Evolutionary conservation across 768 basidiomycete species (phyloP).

Genomic region (Pulveroboletus sp.): DNA sequence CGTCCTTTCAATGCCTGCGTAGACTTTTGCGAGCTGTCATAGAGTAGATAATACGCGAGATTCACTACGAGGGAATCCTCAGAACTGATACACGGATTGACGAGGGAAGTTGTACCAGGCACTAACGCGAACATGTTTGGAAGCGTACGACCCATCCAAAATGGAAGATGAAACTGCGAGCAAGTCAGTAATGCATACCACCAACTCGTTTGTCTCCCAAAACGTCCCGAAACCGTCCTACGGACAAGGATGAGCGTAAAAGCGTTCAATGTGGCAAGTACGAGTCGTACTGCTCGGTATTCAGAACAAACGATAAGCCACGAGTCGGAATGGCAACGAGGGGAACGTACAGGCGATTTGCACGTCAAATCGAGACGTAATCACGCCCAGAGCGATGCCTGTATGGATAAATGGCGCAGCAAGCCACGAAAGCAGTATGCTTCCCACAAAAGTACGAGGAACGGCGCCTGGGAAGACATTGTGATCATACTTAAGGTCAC

Average conservation of each 20-base stretch:
- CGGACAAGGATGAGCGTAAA: conserved; percentile 58
- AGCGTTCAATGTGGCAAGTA: conserved; percentile 64
- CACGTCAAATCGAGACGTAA: conserved; percentile 57
- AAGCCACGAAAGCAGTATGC: conserved; percentile 59
- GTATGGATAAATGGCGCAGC: conserved; percentile 45
- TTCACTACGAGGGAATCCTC: conserved; percentile 40
- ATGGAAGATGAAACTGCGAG: conserved; percentile 87
- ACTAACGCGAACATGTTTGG: conserved; percentile 92
- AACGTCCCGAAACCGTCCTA: conserved; percentile 57
- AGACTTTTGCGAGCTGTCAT: conserved; percentile 35
- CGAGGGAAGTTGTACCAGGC: conserved; percentile 49
- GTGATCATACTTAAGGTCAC: conserved; percentile 74
- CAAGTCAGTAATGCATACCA: conserved; percentile 67
- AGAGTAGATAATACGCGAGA: conserved; percentile 47
- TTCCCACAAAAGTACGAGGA: conserved; percentile 82
- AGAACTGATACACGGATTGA: not conserved
- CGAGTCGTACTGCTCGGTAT: conserved; percentile 56
- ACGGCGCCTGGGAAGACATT: conserved; percentile 83
- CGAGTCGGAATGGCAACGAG: not conserved
- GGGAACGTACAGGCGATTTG: conserved; percentile 60
- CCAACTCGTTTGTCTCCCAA: conserved; percentile 51
- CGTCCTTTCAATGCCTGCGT: conserved; percentile 32
- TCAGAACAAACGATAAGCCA: not conserved
- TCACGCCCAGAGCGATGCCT: conserved; percentile 37
- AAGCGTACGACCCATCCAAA: conserved; percentile 89